Evolutionary conservation across 345 rosid species (phyloP).

Genomic region (Brassica carinata): DNA sequence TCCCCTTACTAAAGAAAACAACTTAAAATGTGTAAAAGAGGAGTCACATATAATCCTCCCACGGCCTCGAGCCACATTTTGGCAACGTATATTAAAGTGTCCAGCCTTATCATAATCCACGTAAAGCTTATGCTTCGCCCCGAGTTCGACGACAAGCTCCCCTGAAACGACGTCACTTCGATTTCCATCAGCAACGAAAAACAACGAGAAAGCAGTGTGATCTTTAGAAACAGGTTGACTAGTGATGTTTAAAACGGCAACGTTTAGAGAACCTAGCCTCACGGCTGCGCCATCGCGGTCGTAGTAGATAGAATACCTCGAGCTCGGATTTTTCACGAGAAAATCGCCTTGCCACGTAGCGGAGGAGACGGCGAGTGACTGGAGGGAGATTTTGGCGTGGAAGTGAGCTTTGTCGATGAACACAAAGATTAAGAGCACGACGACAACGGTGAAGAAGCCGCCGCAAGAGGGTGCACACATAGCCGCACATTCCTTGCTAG

Average conservation of each 20-base stretch:
- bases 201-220: neutral
- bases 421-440: neutral
- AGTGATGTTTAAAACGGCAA: neutral
- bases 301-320: neutral
- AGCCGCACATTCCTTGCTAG: neutral
- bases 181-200: neutral
- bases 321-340: neutral
- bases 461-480: neutral
- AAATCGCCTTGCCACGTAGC: neutral
- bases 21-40: neutral
- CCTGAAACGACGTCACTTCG: neutral
- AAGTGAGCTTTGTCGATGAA: neutral
- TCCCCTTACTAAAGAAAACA: neutral
- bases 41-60: neutral
- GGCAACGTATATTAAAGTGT: neutral
- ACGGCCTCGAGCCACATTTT: too few relatives aligned
- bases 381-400: conserved; percentile 21
- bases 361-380: neutral
- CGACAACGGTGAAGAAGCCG: neutral
- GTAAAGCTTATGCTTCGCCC: neutral
- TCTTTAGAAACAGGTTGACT: neutral
- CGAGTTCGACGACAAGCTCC: neutral
- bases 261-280: neutral
- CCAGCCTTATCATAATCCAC: neutral
- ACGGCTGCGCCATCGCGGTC: neutral